These are phyloP conservation scores for Juncus effusus DNA, from an alignment of 176 grass and related monocot species.

Conservation along the genomic window DNA sequence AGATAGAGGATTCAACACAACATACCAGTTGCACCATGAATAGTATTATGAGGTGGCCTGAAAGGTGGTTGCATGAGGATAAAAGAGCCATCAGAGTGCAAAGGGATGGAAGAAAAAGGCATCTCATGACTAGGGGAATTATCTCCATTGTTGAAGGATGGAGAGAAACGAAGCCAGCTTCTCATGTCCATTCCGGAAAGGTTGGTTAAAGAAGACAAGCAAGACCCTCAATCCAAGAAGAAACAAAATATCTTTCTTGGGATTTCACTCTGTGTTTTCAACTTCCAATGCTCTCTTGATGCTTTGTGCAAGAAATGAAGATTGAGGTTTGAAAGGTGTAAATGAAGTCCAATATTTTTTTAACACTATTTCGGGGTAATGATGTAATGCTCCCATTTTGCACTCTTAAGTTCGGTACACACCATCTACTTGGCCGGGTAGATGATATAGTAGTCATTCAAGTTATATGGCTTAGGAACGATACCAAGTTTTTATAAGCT, in stretches of 20 bases:
- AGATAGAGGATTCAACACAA: neutral
- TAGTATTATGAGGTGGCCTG: neutral
- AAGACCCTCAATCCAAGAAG: constrained; percentile 23
- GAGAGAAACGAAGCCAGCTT: constrained; percentile 68
- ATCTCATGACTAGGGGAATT: constrained; percentile 13
- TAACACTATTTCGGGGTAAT: too few species aligned
- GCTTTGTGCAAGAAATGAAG: too few species aligned
- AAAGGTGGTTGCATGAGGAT: constrained; percentile 24
- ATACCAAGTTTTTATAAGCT: too few species aligned
- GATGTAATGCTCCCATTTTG: too few species aligned
- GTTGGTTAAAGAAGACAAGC: neutral
- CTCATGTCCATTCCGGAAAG: constrained; percentile 67
- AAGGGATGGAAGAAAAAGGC: constrained; percentile 35
- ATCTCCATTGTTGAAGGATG: constrained; percentile 31
- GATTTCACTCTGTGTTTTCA: too few species aligned
- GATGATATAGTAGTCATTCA: too few species aligned
- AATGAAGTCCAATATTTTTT: too few species aligned
- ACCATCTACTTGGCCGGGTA: too few species aligned
- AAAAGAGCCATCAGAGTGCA: constrained; percentile 32
- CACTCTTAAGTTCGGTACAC: too few species aligned
- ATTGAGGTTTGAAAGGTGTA: too few species aligned
- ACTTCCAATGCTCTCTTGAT: too few species aligned
- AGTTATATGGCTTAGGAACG: too few species aligned
- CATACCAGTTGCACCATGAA: constrained; percentile 23
- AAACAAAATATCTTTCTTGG: constrained; percentile 5